These are phyloP conservation scores for Candida nonsorbophila DNA, from an alignment of 805 yeast genomes.

Conservation along the genomic window DNA sequence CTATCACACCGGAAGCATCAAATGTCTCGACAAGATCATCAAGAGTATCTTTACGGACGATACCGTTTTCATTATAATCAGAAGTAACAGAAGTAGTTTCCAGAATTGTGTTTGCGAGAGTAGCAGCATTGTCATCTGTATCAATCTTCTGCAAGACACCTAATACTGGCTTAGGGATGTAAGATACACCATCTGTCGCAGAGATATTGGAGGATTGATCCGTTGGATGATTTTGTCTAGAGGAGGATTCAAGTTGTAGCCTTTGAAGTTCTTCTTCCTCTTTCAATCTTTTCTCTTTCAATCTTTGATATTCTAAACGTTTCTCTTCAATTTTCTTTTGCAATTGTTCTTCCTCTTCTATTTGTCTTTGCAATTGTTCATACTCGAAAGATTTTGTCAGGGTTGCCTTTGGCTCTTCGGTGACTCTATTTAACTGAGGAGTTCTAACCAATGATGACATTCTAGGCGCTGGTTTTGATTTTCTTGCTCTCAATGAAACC, in stretches of 20 bases:
- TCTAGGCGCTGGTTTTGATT: constrained; percentile 13
- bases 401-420: constrained; percentile 4
- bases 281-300: constrained; percentile 21
- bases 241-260: too few relatives aligned
- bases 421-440: constrained; percentile 4
- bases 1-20: constrained; percentile 7
- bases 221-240: too few relatives aligned
- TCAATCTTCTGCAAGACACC: too few relatives aligned
- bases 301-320: constrained; percentile 29
- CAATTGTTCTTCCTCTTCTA: constrained; percentile 32
- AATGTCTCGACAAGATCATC: too few relatives aligned
- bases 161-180: too few relatives aligned
- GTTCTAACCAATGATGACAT: constrained; percentile 12
- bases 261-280: constrained; percentile 21
- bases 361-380: constrained; percentile 25
- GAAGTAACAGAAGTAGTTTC: constrained; percentile 1
- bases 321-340: constrained; percentile 34
- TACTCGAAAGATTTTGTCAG: constrained; percentile 11
- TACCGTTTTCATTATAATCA: constrained; percentile 2
- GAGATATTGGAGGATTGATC: too few relatives aligned
- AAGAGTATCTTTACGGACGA: too few relatives aligned
- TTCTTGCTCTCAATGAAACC: constrained; percentile 4
- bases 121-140: too few relatives aligned
- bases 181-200: too few relatives aligned
- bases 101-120: neutral